Evolutionary conservation across 192 early-diverging fungal genomes (phyloP), one percentile per base, ranked within the genome.

Genomic region (Linnemannia schmuckeri): DNA sequence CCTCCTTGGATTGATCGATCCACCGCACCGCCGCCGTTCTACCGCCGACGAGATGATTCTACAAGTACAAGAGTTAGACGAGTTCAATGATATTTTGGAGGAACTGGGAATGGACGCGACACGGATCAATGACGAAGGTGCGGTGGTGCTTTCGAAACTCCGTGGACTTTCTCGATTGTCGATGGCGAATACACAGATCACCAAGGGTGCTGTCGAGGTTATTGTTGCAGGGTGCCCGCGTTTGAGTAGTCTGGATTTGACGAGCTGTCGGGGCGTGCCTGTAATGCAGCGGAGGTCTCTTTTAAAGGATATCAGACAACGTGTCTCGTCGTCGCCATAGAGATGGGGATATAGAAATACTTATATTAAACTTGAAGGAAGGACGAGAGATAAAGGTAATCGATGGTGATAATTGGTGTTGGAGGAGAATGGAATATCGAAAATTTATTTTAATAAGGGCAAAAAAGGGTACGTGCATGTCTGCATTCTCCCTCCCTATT

Each of bases 21-120:
- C 30, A 24, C 61, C 61, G 10, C 61, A 30, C 30, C 27, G 27
- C 27, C 61, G 1, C 13, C 61, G 12, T 66, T 30, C 27, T 3
- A 66, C 10, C 27, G 7, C 30, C 2, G 61, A 66, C 3, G 30
- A 15, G 27, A 4, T 35, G 30, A 12, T 33, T 15, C 30, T 3
- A 15, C 27, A 66, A 15, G 12, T 7, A 27, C 27, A 66, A 15
- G 30, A 27, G 12, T 27, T 30, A 1, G 13, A 15, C 1, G 27
- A 66, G 61, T 35, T 4, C 30, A 85, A 85, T 17, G 7, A 27
- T 6, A 57, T 80, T 0, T 30, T 85, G 41, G 78, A 80, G 33
- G 83, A 85, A 41, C 46, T 85, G 7, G 83, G 83, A n/a, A 44
- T 85, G 44, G 83, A 85, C 22, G 83, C 79, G 46, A 85, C 83